These are phyloP conservation scores for Fraxinus xanthoxyloides DNA, from an alignment of 305 asterid genomes.

Conservation along the genomic window DNA sequence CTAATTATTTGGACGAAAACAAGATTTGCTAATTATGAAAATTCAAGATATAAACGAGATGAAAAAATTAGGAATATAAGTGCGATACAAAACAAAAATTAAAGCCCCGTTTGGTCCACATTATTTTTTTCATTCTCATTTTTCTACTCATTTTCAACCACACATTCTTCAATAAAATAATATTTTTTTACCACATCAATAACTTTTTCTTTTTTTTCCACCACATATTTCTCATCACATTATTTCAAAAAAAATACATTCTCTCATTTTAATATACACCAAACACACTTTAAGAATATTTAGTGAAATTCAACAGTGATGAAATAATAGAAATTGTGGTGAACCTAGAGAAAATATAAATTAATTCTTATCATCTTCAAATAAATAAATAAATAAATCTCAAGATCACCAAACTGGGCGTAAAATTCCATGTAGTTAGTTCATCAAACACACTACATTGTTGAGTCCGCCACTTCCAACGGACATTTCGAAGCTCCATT, in stretches of 20 bases:
- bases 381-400: not conserved
- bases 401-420: not conserved
- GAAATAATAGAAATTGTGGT: not conserved
- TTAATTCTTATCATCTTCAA: not conserved
- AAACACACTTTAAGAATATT: no score
- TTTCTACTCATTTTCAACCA: no score
- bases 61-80: not conserved
- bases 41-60: not conserved
- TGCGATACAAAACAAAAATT: not conserved
- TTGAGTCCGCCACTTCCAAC: conserved; percentile 73
- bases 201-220: no score
- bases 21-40: not conserved
- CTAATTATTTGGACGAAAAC: not conserved
- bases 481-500: conserved; percentile 58
- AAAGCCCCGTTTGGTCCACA: no score
- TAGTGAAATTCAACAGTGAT: not conserved
- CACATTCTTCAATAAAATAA: no score
- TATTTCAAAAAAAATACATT: no score
- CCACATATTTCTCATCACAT: no score
- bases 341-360: not conserved
- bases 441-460: conserved; percentile 32
- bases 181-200: no score
- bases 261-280: no score
- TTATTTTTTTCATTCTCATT: no score
- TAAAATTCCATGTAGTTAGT: conserved; percentile 18